Evolutionary conservation across 257 asterid species (phyloP).

Genomic region (Nicotiana otophora): DNA sequence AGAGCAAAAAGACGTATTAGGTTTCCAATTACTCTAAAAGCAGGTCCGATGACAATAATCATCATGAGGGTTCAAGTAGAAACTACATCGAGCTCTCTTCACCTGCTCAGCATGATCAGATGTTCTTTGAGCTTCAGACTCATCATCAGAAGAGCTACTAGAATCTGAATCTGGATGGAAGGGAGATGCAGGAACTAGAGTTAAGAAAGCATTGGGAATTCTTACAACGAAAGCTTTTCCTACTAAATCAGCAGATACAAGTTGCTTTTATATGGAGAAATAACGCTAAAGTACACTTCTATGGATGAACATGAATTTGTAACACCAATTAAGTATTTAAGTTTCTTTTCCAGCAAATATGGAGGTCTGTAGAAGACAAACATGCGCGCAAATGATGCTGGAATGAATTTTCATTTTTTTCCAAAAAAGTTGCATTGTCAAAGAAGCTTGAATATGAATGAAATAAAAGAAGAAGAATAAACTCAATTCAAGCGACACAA

Average conservation of each 20-base stretch:
- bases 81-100: constrained; percentile 21
- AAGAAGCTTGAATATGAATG: not conserved
- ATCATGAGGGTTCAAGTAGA: not conserved
- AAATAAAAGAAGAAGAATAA: not conserved
- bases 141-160: constrained; percentile 32
- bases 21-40: not conserved
- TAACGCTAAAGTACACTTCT: not conserved
- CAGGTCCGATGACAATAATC: not conserved
- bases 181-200: not conserved
- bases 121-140: constrained; percentile 41
- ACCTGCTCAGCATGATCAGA: constrained; percentile 27
- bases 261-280: not conserved
- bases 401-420: not conserved
- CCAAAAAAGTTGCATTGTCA: not conserved
- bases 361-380: not conserved
- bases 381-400: not conserved
- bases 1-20: not conserved
- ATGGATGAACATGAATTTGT: not conserved
- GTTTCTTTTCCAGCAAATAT: not conserved
- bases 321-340: not conserved
- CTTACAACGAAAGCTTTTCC: not conserved
- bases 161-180: constrained; percentile 43
- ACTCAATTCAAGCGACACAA: not conserved
- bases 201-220: not conserved
- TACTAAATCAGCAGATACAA: not conserved